phyloP scores from a whole-genome alignment of 495 filamentous ascomycete species.

The Peziza echinospora region DNA sequence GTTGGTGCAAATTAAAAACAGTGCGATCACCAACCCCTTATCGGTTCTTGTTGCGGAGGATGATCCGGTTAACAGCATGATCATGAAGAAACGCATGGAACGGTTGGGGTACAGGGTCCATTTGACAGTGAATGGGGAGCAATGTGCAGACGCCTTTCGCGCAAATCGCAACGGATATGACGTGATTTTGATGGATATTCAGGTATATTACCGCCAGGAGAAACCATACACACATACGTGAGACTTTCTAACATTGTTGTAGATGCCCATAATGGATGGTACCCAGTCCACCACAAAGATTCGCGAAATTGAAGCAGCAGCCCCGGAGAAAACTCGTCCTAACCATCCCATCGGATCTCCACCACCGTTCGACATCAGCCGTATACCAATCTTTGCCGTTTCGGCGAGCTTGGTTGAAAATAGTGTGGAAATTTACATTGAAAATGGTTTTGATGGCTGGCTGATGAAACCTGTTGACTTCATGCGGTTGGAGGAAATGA shows the following conservation, averaged over 20 bases:
- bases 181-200: slow-evolving; percentile 91
- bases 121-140: slow-evolving; percentile 66
- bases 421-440: slow-evolving; percentile 44
- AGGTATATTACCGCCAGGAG: slow-evolving; percentile 41
- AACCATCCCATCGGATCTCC: no score
- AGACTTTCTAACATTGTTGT: background rate
- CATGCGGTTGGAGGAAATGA: slow-evolving; percentile 37
- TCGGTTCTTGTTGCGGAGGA: slow-evolving; percentile 73
- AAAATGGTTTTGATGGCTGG: slow-evolving; percentile 82
- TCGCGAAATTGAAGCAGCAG: slow-evolving; percentile 36
- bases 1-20: no score
- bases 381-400: slow-evolving; percentile 71
- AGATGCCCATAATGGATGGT: slow-evolving; percentile 93
- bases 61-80: slow-evolving; percentile 78
- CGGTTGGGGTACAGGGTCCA: slow-evolving; percentile 54
- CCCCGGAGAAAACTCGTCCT: background rate
- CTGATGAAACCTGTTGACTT: slow-evolving; percentile 61
- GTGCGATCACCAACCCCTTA: slow-evolving; percentile 23
- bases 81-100: slow-evolving; percentile 62
- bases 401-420: slow-evolving; percentile 66
- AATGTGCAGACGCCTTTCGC: slow-evolving; percentile 48
- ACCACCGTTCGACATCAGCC: slow-evolving; percentile 31
- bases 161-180: slow-evolving; percentile 31
- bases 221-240: no score
- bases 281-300: slow-evolving; percentile 67